Conservation (phyloP, 371 early-diverging fungal species). For the Cokeromyces recurvatus region DNA sequence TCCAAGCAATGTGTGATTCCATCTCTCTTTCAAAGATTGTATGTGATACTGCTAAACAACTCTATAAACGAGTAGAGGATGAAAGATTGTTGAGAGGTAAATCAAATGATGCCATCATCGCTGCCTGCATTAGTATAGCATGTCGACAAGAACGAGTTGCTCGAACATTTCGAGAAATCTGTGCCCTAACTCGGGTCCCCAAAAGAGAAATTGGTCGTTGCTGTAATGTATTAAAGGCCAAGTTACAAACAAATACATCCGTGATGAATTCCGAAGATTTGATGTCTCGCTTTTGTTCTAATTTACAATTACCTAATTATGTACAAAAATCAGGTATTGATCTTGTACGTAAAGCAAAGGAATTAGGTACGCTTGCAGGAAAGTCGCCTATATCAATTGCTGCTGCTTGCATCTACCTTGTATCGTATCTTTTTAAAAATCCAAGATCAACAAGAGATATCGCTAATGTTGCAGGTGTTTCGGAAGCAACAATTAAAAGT, state of each 20-base stretch:
- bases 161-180: conserved; percentile 97
- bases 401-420: conserved; percentile 86
- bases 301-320: conserved; percentile 64
- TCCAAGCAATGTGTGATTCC: conserved; percentile 87
- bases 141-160: conserved; percentile 89
- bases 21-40: conserved; percentile 82
- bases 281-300: conserved; percentile 84
- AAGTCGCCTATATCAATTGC: conserved; percentile 88
- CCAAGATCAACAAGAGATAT: conserved; percentile 72
- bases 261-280: conserved; percentile 71
- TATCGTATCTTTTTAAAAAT: conserved; percentile 59
- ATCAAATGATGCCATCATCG: conserved; percentile 85
- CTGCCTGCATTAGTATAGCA: conserved; percentile 96
- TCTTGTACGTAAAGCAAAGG: conserved; percentile 69
- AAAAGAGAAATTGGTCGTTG: conserved; percentile 88
- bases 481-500: conserved; percentile 85
- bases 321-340: conserved; percentile 67
- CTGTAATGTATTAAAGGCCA: conserved; percentile 70
- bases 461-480: conserved; percentile 78
- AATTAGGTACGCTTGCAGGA: conserved; percentile 81
- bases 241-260: conserved; percentile 58
- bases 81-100: conserved; percentile 89
- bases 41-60: conserved; percentile 90
- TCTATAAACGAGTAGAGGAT: conserved; percentile 87
- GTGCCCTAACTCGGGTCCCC: conserved; percentile 87